A percentile compares a stretch with the other conserved stretches of the same genome.
Conservation (phyloP, 208 protist species). For the Leishmania turanica region DNA sequence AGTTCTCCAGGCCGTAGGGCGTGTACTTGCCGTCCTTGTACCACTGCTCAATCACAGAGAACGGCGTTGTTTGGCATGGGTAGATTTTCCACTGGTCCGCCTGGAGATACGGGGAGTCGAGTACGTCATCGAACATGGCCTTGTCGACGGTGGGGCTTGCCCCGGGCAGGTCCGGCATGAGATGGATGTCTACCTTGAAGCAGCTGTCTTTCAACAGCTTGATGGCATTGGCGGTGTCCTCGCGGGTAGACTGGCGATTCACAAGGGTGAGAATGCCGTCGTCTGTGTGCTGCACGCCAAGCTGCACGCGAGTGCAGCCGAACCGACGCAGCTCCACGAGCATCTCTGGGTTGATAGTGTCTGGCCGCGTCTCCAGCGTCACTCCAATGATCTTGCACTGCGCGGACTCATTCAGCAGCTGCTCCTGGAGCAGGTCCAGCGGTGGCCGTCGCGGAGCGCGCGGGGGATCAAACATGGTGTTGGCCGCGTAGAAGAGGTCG, state of each 20-base stretch:
- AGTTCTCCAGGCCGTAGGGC: slow-evolving; percentile 89
- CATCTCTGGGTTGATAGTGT: slow-evolving; percentile 95
- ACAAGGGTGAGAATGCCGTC: slow-evolving; percentile 94
- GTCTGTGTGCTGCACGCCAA: slow-evolving; percentile 99
- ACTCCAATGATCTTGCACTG: slow-evolving; percentile 98
- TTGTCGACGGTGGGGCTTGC: slow-evolving; percentile 94
- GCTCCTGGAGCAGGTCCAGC: slow-evolving; percentile 80
- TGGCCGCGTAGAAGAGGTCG: slow-evolving; percentile 92
- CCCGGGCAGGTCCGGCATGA: slow-evolving; percentile 99
- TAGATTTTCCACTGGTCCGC: slow-evolving; percentile 99
- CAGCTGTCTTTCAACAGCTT: slow-evolving; percentile 97
- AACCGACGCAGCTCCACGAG: slow-evolving; percentile 91
- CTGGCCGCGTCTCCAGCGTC: slow-evolving; percentile 99
- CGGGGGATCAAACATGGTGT: slow-evolving; percentile 66
- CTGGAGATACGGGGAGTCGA: slow-evolving; percentile 95
- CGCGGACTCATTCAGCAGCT: slow-evolving; percentile 92
- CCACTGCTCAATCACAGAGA: slow-evolving; percentile 97
- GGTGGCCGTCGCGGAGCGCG: slow-evolving; percentile 40
- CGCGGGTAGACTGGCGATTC: slow-evolving; percentile 95
- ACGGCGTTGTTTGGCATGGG: slow-evolving; percentile 99
- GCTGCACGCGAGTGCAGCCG: slow-evolving; percentile 98
- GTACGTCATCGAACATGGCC: slow-evolving; percentile 95
- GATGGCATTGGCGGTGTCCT: slow-evolving; percentile 94
- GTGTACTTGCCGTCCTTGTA: slow-evolving; percentile 96
- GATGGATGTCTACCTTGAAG: slow-evolving; percentile 99